A percentile compares a stretch with the other conserved stretches of the same genome.
Evolutionary conservation across 805 yeast genomes (phyloP).

Genomic region (Cephaloascus fragrans): DNA sequence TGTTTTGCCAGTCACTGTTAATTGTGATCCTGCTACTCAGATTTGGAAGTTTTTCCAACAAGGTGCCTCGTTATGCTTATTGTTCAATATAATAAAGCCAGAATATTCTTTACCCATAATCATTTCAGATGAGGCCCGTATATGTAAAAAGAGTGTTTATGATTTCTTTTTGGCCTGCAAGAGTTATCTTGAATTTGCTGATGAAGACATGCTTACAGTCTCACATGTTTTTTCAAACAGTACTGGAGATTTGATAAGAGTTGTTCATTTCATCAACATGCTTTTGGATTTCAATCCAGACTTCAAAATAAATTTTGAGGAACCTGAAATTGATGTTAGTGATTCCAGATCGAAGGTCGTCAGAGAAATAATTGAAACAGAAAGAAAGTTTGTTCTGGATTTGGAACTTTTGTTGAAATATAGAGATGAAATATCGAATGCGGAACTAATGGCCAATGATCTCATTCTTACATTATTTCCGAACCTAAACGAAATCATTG

Average conservation of each 20-base stretch:
- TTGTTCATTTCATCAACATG: slow-evolving; percentile 60
- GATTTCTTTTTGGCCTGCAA: slow-evolving; percentile 85
- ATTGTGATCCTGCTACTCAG: slow-evolving; percentile 89
- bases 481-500: slow-evolving; percentile 71
- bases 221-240: slow-evolving; percentile 81
- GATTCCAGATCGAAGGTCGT: slow-evolving; percentile 71
- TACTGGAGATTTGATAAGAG: slow-evolving; percentile 67
- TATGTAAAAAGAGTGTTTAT: slow-evolving; percentile 83
- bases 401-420: slow-evolving; percentile 65
- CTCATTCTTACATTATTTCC: slow-evolving; percentile 79
- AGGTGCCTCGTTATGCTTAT: slow-evolving; percentile 84
- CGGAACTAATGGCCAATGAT: slow-evolving; percentile 67
- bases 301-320: slow-evolving; percentile 7
- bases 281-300: slow-evolving; percentile 40
- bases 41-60: slow-evolving; percentile 82
- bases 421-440: slow-evolving; percentile 53
- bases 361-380: slow-evolving; percentile 79
- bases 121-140: slow-evolving; percentile 70
- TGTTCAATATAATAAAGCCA: slow-evolving; percentile 59
- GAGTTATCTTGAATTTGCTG: slow-evolving; percentile 60
- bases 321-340: slow-evolving; percentile 19
- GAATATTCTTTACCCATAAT: slow-evolving; percentile 49
- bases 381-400: slow-evolving; percentile 88
- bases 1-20: slow-evolving; percentile 59
- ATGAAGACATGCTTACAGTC: slow-evolving; percentile 79